Evolutionary conservation across 2,329 filamentous ascomycete species (phyloP).

Genomic region (Neofusicoccum sp.): DNA sequence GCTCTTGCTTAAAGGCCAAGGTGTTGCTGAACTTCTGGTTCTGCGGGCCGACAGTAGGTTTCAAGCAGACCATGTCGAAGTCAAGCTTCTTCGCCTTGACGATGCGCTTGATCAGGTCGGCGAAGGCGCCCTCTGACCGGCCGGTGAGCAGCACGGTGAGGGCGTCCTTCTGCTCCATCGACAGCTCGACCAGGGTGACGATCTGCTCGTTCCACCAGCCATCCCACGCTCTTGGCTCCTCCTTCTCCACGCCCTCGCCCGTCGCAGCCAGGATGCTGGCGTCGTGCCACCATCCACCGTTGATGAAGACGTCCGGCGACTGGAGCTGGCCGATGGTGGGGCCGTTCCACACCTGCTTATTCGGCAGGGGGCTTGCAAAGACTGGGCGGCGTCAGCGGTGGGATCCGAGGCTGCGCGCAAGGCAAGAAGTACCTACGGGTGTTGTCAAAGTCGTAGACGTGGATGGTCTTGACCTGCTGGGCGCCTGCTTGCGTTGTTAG

Average conservation of each 20-base stretch:
- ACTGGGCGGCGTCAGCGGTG: slow-evolving; percentile 51
- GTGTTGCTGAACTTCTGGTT: slow-evolving; percentile 78
- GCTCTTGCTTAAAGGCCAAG: slow-evolving; percentile 87
- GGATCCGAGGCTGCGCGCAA: slow-evolving; percentile 1
- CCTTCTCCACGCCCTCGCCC: slow-evolving; percentile 75
- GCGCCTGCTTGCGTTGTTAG: slow-evolving; percentile 45
- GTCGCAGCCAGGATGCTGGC: slow-evolving; percentile 79
- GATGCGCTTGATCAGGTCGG: slow-evolving; percentile 78
- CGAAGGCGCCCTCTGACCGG: slow-evolving; percentile 73
- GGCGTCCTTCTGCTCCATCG: slow-evolving; percentile 79
- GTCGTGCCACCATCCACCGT: slow-evolving; percentile 98
- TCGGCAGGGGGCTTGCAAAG: slow-evolving; percentile 87
- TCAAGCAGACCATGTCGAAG: slow-evolving; percentile 86
- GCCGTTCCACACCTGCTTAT: slow-evolving; percentile 80
- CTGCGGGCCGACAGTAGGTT: slow-evolving; percentile 77
- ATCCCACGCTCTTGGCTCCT: slow-evolving; percentile 81
- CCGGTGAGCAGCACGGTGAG: slow-evolving; percentile 86
- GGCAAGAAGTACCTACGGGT: slow-evolving; percentile 60
- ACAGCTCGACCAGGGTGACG: slow-evolving; percentile 73
- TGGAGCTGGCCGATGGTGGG: slow-evolving; percentile 74
- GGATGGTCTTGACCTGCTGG: slow-evolving; percentile 71
- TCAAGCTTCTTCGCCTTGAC: slow-evolving; percentile 71
- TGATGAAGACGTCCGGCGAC: slow-evolving; percentile 71
- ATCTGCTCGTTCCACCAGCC: slow-evolving; percentile 98
- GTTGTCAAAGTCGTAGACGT: slow-evolving; percentile 98